These are phyloP conservation scores for Metahyphopichia silvanorum DNA, from an alignment of 805 yeast species.

Conservation along the genomic window DNA sequence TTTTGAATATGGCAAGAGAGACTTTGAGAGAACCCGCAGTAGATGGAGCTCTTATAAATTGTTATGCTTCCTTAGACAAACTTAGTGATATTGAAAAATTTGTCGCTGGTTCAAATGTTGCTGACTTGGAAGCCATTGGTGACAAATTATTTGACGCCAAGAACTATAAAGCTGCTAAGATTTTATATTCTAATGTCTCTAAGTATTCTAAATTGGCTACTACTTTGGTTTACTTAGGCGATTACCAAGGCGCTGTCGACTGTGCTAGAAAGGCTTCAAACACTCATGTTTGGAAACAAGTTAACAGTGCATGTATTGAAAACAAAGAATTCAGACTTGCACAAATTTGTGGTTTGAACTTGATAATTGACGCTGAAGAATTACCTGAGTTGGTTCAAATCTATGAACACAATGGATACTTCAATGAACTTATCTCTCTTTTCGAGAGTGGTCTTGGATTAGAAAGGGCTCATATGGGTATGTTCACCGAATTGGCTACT, in stretches of 20 bases:
- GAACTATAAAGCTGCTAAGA: conserved; percentile 90
- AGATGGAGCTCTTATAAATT: conserved; percentile 87
- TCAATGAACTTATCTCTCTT: conserved; percentile 84
- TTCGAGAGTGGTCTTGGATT: conserved; percentile 94
- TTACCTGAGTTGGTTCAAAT: conserved; percentile 81
- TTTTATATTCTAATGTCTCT: conserved; percentile 79
- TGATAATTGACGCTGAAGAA: conserved; percentile 97
- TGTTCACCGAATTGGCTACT: conserved; percentile 95
- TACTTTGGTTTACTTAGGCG: conserved; percentile 88
- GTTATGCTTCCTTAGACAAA: conserved; percentile 77
- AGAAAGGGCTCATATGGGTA: conserved; percentile 99
- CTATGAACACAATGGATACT: conserved; percentile 88
- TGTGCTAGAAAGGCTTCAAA: conserved; percentile 98
- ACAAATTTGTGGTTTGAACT: conserved; percentile 96
- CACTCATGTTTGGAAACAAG: conserved; percentile 94
- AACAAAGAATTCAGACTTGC: conserved; percentile 94
- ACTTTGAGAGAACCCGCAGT: conserved; percentile 86
- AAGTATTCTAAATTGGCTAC: conserved; percentile 96
- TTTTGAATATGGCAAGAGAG: conserved; percentile 87
- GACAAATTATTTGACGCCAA: conserved; percentile 79
- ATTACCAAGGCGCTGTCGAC: conserved; percentile 95
- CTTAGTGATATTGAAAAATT: conserved; percentile 80
- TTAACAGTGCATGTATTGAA: conserved; percentile 92
- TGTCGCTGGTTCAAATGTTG: conserved; percentile 85
- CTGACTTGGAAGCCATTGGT: conserved; percentile 88